These are phyloP conservation scores for Trichomonas vaginalis DNA, from an alignment of 208 protist species.

Conservation along the genomic window DNA sequence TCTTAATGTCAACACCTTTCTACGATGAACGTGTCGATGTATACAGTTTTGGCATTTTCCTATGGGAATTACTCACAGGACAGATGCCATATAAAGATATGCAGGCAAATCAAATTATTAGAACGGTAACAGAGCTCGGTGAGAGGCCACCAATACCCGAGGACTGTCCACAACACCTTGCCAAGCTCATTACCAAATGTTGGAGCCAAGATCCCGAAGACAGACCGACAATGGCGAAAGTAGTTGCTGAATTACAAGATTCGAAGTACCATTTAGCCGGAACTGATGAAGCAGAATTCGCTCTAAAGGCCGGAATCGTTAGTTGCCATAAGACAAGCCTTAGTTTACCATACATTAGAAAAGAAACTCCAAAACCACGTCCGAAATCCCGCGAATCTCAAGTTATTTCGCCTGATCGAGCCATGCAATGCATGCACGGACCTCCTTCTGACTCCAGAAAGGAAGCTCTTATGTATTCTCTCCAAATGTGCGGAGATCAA, in stretches of 20 bases:
- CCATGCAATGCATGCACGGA: background rate
- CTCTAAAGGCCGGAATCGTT: too few relatives aligned
- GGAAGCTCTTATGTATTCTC: background rate
- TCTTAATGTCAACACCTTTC: background rate
- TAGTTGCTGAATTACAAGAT: background rate
- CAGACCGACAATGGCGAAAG: background rate
- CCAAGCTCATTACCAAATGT: background rate
- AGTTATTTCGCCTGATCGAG: background rate
- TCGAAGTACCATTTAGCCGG: background rate
- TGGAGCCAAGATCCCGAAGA: background rate
- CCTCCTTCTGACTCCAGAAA: background rate
- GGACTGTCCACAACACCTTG: background rate
- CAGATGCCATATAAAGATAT: background rate
- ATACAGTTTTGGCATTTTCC: background rate
- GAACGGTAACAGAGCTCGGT: background rate
- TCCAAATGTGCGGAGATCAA: background rate
- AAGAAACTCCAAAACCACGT: background rate
- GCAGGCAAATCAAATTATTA: background rate
- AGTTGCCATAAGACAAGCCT: background rate
- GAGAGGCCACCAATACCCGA: background rate
- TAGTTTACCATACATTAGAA: background rate
- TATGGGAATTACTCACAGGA: background rate
- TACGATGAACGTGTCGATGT: background rate
- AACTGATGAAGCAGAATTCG: background rate
- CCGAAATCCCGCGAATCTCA: background rate